Percentiles rank a stretch among this genome's conserved stretches.
Conservation (phyloP, 306 rosid genomes). For the Quercus alba region DNA sequence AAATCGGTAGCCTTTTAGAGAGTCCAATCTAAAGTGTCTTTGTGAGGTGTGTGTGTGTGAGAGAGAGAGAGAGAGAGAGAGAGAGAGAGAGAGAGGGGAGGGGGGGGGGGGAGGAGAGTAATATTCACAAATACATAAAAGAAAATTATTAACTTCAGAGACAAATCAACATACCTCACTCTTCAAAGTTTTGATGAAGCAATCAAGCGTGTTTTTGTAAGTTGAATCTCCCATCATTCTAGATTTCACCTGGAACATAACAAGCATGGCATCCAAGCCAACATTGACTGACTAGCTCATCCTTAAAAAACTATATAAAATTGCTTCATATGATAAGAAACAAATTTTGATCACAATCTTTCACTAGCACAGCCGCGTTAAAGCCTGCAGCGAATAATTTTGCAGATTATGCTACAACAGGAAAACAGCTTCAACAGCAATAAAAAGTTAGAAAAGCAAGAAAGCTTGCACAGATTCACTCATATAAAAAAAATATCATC, state of each 20-base stretch:
- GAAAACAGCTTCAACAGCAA: conserved; percentile 4
- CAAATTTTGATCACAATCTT: conserved; percentile 27
- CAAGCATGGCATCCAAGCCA: conserved; percentile 30
- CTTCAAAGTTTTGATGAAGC: conserved; percentile 78
- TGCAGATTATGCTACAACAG: conserved; percentile 7
- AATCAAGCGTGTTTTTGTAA: conserved; percentile 84
- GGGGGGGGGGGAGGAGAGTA: no score
- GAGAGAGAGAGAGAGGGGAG: no score
- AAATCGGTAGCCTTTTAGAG: neutral
- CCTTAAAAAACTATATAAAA: conserved; percentile 24
- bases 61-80: neutral
- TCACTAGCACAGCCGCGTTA: conserved; percentile 24
- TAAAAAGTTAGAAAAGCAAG: neutral
- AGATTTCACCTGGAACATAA: conserved; percentile 76
- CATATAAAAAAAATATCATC: neutral
- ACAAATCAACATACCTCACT: conserved; percentile 62
- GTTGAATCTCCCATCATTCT: conserved; percentile 99
- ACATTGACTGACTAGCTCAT: conserved; percentile 26
- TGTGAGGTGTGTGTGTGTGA: no score
- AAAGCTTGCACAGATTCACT: neutral
- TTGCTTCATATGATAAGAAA: conserved; percentile 15
- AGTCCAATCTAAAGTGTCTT: neutral
- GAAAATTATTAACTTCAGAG: neutral
- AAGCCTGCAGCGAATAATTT: conserved; percentile 14
- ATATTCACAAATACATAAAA: neutral